Percentiles rank a stretch among this genome's conserved stretches.
phyloP scores from a whole-genome alignment of 2,329 filamentous ascomycete genomes.

The Westerdykella aurantiaca region DNA sequence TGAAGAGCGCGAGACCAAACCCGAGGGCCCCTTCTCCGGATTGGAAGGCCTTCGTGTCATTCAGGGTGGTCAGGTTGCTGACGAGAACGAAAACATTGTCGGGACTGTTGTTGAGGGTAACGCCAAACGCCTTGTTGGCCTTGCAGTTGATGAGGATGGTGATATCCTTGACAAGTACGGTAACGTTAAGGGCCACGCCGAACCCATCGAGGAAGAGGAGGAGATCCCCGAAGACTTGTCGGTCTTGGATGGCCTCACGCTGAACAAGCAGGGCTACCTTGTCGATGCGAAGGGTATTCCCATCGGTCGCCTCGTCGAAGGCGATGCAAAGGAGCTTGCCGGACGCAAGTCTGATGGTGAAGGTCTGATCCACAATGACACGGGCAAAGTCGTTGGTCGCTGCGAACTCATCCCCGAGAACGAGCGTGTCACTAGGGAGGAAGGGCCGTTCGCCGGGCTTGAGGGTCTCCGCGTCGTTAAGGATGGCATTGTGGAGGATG shows the following conservation, averaged over 20 bases:
- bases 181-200: constrained; percentile 56
- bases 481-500: constrained; percentile 67
- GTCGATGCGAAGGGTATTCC: constrained; percentile 50
- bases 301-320: constrained; percentile 52
- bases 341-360: constrained; percentile 52
- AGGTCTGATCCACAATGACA: constrained; percentile 52
- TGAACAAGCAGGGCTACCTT: constrained; percentile 56
- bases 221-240: constrained; percentile 45
- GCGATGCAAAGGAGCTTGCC: constrained; percentile 51
- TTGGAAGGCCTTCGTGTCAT: constrained; percentile 46
- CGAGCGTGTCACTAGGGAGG: constrained; percentile 51
- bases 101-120: constrained; percentile 55
- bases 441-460: constrained; percentile 65
- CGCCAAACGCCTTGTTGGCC: constrained; percentile 53
- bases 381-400: constrained; percentile 52
- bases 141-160: constrained; percentile 57
- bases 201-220: constrained; percentile 49
- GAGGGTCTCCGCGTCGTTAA: constrained; percentile 60
- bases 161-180: constrained; percentile 58
- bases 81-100: constrained; percentile 47
- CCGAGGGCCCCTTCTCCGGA: constrained; percentile 48
- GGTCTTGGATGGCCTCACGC: constrained; percentile 47
- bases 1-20: constrained; percentile 52
- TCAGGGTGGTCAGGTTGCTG: constrained; percentile 44
- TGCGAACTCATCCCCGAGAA: constrained; percentile 54